Percentiles rank a stretch among this genome's conserved stretches.
phyloP scores from a whole-genome alignment of 2,329 filamentous ascomycete species.

The Myriosclerotinia duriaeana region DNA sequence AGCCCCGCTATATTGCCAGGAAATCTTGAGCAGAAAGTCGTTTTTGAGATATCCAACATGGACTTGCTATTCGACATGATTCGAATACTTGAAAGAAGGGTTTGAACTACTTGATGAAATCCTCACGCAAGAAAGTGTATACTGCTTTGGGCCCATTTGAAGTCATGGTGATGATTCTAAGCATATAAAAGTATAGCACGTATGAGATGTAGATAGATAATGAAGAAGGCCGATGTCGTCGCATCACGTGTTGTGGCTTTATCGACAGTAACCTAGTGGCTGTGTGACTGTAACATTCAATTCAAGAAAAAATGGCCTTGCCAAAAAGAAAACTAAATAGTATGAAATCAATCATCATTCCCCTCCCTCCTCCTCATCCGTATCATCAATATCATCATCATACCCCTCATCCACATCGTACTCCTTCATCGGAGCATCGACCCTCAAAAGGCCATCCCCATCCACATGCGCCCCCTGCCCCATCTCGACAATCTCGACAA shows the following conservation, averaged over 20 bases:
- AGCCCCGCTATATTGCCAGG: too few species aligned
- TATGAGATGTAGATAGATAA: too few species aligned
- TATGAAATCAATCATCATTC: neutral
- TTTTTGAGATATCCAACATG: too few species aligned
- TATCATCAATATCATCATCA: neutral
- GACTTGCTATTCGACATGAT: too few species aligned
- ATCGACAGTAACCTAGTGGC: neutral
- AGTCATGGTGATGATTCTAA: too few species aligned
- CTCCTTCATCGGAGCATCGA: conserved; percentile 3
- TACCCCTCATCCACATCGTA: neutral
- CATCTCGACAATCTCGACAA: conserved; percentile 7
- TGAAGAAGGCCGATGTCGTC: too few species aligned
- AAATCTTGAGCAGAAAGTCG: too few species aligned
- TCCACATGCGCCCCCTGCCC: neutral
- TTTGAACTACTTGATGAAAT: too few species aligned
- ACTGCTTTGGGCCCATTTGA: too few species aligned
- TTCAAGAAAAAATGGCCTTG: neutral
- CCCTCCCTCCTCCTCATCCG: neutral
- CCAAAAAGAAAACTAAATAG: neutral
- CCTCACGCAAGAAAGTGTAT: too few species aligned
- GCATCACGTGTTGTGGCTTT: neutral
- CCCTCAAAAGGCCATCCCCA: neutral
- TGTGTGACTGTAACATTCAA: neutral
- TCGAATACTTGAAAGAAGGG: too few species aligned
- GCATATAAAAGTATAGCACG: too few species aligned